phyloP scores from a whole-genome alignment of 306 rosid genomes.

The Potentilla sterilis region DNA sequence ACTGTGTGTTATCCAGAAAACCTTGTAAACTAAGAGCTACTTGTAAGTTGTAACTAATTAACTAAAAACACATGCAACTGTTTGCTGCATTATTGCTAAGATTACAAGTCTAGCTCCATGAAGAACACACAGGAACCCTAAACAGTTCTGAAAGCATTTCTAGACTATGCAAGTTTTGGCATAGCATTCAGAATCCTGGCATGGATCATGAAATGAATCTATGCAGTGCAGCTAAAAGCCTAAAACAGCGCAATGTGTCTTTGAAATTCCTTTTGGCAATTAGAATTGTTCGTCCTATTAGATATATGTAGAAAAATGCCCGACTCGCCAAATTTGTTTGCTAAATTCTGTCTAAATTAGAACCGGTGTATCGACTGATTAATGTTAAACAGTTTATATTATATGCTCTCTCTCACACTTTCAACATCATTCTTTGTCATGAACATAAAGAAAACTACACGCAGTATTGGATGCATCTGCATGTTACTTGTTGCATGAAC shows the following conservation, averaged over 20 bases:
- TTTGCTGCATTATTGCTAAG: constrained; percentile 1
- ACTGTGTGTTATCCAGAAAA: constrained; percentile 4
- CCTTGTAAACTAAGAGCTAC: neutral
- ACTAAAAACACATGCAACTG: constrained; percentile 3
- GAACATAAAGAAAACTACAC: neutral
- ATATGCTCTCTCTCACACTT: neutral
- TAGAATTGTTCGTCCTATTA: neutral
- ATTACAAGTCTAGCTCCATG: neutral
- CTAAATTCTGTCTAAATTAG: neutral
- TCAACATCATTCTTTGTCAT: neutral
- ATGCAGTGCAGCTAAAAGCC: neutral
- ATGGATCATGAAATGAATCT: neutral
- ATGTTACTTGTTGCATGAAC: neutral
- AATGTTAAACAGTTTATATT: neutral
- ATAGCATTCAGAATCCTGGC: neutral
- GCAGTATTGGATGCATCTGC: neutral
- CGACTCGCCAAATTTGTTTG: neutral
- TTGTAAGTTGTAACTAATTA: constrained; percentile 2
- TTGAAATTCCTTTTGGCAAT: neutral
- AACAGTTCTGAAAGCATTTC: neutral
- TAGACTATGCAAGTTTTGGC: neutral
- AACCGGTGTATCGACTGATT: neutral
- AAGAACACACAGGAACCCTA: neutral
- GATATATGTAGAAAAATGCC: neutral
- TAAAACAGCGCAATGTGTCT: neutral